phyloP scores from a whole-genome alignment of 2,329 filamentous ascomycete species.

The Tolypocladium sp. region DNA sequence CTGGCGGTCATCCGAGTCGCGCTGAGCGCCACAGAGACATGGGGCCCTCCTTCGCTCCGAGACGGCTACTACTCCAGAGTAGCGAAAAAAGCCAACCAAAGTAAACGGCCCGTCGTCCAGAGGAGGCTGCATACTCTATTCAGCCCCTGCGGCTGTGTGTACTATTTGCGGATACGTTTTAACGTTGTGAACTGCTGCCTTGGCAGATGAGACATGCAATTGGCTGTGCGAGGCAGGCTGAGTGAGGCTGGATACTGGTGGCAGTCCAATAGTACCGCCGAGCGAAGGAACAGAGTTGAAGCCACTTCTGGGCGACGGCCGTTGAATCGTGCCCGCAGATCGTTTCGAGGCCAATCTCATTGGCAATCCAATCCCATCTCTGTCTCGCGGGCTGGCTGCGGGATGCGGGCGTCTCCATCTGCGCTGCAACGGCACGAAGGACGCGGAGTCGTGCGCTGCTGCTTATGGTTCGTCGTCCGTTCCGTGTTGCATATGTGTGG shows the following conservation, averaged over 20 bases:
- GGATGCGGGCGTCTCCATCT: neutral
- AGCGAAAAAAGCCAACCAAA: neutral
- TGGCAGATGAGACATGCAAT: neutral
- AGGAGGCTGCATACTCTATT: neutral
- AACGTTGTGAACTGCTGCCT: neutral
- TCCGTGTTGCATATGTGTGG: neutral
- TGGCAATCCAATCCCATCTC: neutral
- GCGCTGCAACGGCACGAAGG: neutral
- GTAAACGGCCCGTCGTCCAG: neutral
- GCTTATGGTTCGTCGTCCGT: neutral
- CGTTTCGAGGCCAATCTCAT: no score
- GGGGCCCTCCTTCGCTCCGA: neutral
- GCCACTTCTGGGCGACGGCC: neutral
- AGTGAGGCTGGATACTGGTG: neutral
- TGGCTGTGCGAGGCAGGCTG: neutral
- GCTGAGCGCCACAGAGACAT: neutral
- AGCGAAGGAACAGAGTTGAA: neutral
- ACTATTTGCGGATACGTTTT: neutral
- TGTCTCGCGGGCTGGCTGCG: neutral
- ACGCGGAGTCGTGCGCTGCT: neutral
- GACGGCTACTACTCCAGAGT: neutral
- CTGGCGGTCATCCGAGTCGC: neutral
- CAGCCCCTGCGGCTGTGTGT: neutral
- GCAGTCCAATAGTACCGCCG: neutral
- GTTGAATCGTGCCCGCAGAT: neutral